Evolutionary conservation across 192 early-diverging fungal genomes (phyloP), one percentile per base, ranked within the genome.

Genomic region (Entomortierella beljakovae): DNA sequence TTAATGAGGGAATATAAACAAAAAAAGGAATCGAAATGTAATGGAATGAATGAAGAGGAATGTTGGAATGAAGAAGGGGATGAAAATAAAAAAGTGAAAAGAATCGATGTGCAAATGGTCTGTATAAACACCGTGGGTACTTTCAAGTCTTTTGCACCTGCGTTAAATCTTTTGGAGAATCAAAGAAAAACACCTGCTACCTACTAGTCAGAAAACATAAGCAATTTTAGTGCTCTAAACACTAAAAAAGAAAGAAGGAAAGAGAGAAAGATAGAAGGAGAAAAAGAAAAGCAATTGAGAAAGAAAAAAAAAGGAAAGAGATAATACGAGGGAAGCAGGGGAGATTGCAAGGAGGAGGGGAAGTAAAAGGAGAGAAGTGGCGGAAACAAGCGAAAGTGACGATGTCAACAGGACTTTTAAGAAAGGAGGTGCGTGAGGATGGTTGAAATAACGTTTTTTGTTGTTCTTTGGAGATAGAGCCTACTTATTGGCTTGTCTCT

Each of bases 361-460:
- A 37, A 46, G 68, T 13, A n/a, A 62, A 33, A 48, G 32, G 55
- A 35, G 31, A 51, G 31, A n/a, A 59, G 56, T 15, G 37, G 4
- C 34, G 43, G 15, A 52, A 46, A n/a, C n/a, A n/a, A n/a, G n/a
- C 34, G 26, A 20, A n/a, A 33, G 37, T 51, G 37, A 26, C 28
- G 60, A 62, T 18, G 56, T 54, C 13, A 49, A 1, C 28, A 53
- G 15, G 50, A 32, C 48, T 15, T 9, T 18, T 2, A 61, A 53
- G 49, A 16, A 16, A 54, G 68, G 38, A 49, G 25, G 33, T 50
- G n/a, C 9, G 20, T 11, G 28, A 31, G 48, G 34, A n/a, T 25
- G 38, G 8, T 43, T 61, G 38, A 26, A n/a, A 67, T 29, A 66
- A 66, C 29, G 42, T 37, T 43, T 33, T 61, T 46, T 70, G 15